These are phyloP conservation scores for Hypsizygus marmoreus DNA, from an alignment of 768 basidiomycete species.

Conservation along the genomic window DNA sequence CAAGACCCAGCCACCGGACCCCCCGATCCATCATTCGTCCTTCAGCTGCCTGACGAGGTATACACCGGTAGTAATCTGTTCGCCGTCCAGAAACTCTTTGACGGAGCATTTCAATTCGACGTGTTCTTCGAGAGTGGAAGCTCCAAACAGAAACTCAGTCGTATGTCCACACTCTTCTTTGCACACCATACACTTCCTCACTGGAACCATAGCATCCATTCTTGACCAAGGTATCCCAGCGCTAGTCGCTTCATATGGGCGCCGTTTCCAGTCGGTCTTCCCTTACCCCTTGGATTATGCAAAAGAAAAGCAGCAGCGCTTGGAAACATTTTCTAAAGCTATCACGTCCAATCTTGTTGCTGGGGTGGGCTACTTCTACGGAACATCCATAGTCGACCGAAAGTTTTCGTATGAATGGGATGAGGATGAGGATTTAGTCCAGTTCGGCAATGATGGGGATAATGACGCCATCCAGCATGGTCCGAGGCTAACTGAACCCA, in stretches of 20 bases:
- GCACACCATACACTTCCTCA: neutral
- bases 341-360: constrained; percentile 91
- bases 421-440: constrained; percentile 49
- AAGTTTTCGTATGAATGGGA: constrained; percentile 93
- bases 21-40: constrained; percentile 82
- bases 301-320: constrained; percentile 44
- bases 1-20: constrained; percentile 43
- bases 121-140: constrained; percentile 83
- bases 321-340: constrained; percentile 79
- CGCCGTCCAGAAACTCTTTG: constrained; percentile 84
- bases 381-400: constrained; percentile 82
- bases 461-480: constrained; percentile 46
- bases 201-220: constrained; percentile 46
- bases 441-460: constrained; percentile 35
- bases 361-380: constrained; percentile 95
- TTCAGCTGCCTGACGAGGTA: constrained; percentile 76
- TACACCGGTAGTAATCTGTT: constrained; percentile 76
- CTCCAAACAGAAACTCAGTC: constrained; percentile 59
- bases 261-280: constrained; percentile 70
- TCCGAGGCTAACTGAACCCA: constrained; percentile 73
- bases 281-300: constrained; percentile 63
- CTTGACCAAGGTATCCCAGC: constrained; percentile 74
- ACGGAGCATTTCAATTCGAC: constrained; percentile 88
- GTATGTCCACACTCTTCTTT: constrained; percentile 42
- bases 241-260: constrained; percentile 57